Evolutionary conservation across 441 rosid species (phyloP).

Genomic region (Erysimum cheiri): DNA sequence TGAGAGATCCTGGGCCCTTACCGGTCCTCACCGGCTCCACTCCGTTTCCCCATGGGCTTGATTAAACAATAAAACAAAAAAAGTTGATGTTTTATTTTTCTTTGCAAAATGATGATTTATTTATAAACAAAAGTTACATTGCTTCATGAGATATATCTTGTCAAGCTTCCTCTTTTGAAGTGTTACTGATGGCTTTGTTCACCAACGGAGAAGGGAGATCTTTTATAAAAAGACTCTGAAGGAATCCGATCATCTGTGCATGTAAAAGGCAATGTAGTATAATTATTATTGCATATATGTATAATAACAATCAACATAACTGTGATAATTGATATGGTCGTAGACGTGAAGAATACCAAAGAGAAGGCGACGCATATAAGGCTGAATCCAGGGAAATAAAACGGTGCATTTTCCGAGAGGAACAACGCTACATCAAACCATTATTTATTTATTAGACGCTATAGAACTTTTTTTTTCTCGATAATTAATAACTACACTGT

Average conservation of each 20-base stretch:
- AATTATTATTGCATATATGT: too few species aligned
- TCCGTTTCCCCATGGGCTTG: too few species aligned
- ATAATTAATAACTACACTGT: neutral
- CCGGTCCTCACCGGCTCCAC: too few species aligned
- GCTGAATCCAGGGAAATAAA: conserved; percentile 86
- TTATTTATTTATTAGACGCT: neutral
- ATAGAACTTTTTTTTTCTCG: neutral
- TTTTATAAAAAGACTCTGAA: conserved; percentile 60
- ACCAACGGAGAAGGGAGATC: conserved; percentile 33
- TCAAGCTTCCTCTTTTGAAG: too few species aligned
- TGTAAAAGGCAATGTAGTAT: too few species aligned
- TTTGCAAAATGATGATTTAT: too few species aligned
- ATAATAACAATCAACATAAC: neutral
- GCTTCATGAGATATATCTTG: too few species aligned
- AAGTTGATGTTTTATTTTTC: too few species aligned
- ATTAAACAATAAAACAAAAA: too few species aligned
- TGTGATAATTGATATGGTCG: neutral
- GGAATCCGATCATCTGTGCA: conserved; percentile 64
- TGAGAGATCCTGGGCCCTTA: too few species aligned
- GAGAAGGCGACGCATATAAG: conserved; percentile 64
- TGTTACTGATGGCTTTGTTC: conserved; percentile 6
- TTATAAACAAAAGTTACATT: too few species aligned
- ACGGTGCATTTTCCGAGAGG: conserved; percentile 76
- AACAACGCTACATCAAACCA: conserved; percentile 55
- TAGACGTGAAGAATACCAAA: conserved; percentile 49